Evolutionary conservation across 177 flowering plant genomes (phyloP).

Genomic region (Vitis hybrid): DNA sequence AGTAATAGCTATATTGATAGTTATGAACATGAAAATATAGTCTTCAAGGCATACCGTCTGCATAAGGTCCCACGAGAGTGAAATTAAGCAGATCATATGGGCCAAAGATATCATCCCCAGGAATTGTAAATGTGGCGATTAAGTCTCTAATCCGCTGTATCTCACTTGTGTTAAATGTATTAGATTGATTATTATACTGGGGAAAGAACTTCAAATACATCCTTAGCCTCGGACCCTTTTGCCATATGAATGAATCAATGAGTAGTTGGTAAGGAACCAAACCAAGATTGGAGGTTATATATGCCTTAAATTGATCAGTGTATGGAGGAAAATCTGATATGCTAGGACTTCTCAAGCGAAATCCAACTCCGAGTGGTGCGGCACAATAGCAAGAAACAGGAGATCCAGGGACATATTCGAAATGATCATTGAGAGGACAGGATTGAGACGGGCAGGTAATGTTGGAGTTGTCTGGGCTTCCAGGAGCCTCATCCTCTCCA

Average conservation of each 20-base stretch:
- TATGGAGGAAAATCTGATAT: conserved; percentile 12
- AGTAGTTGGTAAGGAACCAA: background rate
- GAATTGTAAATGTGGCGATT: background rate
- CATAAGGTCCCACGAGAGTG: conserved; percentile 2
- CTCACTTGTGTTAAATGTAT: background rate
- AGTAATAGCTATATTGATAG: no score
- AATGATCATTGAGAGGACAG: background rate
- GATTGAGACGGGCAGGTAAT: conserved; percentile 2
- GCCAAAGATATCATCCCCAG: conserved; percentile 3
- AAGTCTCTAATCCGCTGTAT: background rate
- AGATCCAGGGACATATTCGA: background rate
- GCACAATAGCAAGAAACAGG: conserved; percentile 5
- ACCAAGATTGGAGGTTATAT: background rate
- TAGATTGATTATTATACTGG: background rate
- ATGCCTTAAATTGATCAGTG: background rate
- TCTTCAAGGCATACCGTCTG: background rate
- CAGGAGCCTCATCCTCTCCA: background rate
- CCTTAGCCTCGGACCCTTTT: conserved; percentile 5
- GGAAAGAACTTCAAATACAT: conserved; percentile 9
- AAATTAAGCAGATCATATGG: conserved; percentile 11
- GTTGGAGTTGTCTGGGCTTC: no score
- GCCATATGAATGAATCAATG: conserved; percentile 2
- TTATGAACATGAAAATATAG: background rate
- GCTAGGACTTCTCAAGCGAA: conserved; percentile 10
- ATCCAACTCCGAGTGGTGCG: conserved; percentile 12